phyloP scores from a whole-genome alignment of 495 filamentous ascomycete genomes.

The Trichocladium uniseriatum region DNA sequence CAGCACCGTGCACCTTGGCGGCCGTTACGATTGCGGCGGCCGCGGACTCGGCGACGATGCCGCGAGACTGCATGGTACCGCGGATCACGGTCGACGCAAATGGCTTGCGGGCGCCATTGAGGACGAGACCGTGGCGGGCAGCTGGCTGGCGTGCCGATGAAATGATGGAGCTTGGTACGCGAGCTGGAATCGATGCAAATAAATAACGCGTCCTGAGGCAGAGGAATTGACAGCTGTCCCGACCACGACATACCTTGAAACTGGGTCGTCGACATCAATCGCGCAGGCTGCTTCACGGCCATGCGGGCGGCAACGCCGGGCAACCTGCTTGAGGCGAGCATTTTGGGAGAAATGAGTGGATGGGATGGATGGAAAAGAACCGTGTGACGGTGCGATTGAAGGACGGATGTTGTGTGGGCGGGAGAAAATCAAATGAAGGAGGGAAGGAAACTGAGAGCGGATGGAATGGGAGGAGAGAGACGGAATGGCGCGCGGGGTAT shows the following conservation, averaged over 20 bases:
- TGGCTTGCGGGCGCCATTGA: conserved; percentile 15
- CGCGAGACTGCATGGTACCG: conserved; percentile 21
- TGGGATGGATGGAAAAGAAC: conserved; percentile 7
- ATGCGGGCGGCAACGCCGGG: conserved; percentile 15
- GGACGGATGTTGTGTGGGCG: not conserved
- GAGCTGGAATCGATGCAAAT: conserved; percentile 10
- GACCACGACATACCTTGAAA: conserved; percentile 16
- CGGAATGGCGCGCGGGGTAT: not conserved
- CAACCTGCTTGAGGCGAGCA: conserved; percentile 19
- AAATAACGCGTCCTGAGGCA: conserved; percentile 1
- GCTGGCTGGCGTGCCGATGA: conserved; percentile 10
- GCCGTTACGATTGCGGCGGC: conserved; percentile 28
- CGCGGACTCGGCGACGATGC: conserved; percentile 29
- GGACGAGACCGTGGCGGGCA: conserved; percentile 18
- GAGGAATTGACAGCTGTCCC: conserved; percentile 3
- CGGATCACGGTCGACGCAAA: conserved; percentile 17
- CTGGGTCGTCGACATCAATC: conserved; percentile 16
- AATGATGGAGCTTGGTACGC: conserved; percentile 23
- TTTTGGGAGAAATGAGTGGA: conserved; percentile 6
- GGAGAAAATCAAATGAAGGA: conserved; percentile 1
- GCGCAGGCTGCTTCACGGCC: conserved; percentile 15
- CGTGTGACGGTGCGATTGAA: not conserved
- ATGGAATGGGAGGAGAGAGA: not conserved
- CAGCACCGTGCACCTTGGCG: conserved; percentile 32
- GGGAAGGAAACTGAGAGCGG: conserved; percentile 1